Conservation (phyloP, 139 green algal genomes). For the Micractinium sp. region DNA sequence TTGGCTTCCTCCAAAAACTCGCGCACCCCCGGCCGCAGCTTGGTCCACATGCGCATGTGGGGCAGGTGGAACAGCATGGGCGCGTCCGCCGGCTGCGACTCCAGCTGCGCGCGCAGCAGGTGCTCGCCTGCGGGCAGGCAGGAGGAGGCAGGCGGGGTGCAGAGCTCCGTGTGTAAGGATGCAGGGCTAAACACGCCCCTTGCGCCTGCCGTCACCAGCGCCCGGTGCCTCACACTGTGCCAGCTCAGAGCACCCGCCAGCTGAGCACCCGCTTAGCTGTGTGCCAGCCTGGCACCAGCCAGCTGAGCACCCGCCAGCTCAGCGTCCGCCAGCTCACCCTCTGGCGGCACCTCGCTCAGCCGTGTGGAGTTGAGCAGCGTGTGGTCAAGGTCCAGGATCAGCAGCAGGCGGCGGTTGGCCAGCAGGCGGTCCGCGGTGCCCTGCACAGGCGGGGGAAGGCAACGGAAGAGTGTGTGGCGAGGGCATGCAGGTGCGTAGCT, state of each 20-base stretch:
- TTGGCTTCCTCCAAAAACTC: constrained; percentile 67
- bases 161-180: not conserved
- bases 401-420: constrained; percentile 55
- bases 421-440: constrained; percentile 40
- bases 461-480: no score
- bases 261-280: no score
- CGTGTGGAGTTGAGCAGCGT: constrained; percentile 90
- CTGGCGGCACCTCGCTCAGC: constrained; percentile 31
- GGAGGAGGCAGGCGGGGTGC: not conserved
- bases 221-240: not conserved
- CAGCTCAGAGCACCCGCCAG: not conserved
- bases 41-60: constrained; percentile 91
- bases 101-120: constrained; percentile 1
- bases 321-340: constrained; percentile 8
- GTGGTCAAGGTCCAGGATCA: constrained; percentile 97
- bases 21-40: constrained; percentile 84
- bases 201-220: not conserved
- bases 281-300: not conserved
- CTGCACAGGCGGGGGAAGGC: not conserved
- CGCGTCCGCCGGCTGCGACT: constrained; percentile 17
- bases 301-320: not conserved
- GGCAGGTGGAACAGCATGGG: constrained; percentile 70
- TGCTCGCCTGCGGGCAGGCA: constrained; percentile 2
- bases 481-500: no score
- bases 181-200: not conserved